A percentile compares a stretch with the other conserved stretches of the same genome.
These are phyloP conservation scores for Fusarium sp. DNA, from an alignment of 2,329 filamentous ascomycete genomes.

Conservation along the genomic window DNA sequence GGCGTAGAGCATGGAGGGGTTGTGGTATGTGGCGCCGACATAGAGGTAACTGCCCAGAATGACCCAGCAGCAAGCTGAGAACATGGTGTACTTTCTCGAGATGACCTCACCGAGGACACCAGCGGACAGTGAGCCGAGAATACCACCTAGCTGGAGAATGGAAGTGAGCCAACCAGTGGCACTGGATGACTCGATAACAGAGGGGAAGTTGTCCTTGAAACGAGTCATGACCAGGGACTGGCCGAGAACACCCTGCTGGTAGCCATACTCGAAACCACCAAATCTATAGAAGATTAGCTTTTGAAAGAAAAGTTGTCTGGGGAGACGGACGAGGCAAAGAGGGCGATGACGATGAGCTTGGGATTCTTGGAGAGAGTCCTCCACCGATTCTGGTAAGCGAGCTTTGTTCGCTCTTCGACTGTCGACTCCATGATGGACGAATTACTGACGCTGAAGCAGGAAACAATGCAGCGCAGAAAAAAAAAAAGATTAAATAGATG, in stretches of 20 bases:
- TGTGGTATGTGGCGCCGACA: slow-evolving; percentile 55
- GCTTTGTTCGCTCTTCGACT: slow-evolving; percentile 31
- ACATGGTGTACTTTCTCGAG: slow-evolving; percentile 65
- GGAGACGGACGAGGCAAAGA: slow-evolving; percentile 43
- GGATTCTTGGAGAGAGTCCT: slow-evolving; percentile 40
- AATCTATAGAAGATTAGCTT: slow-evolving; percentile 14
- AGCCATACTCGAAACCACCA: slow-evolving; percentile 43
- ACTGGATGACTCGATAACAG: slow-evolving; percentile 58
- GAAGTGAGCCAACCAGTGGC: slow-evolving; percentile 65
- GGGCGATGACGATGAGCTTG: slow-evolving; percentile 39
- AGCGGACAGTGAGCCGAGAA: slow-evolving; percentile 60
- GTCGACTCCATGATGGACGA: slow-evolving; percentile 28
- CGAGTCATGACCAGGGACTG: slow-evolving; percentile 66
- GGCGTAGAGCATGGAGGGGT: slow-evolving; percentile 58
- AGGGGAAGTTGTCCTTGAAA: slow-evolving; percentile 63
- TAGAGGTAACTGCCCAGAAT: slow-evolving; percentile 60
- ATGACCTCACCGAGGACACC: slow-evolving; percentile 63
- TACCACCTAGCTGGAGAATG: slow-evolving; percentile 62
- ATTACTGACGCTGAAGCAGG: background rate
- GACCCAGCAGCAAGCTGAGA: slow-evolving; percentile 61
- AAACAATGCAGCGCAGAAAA: background rate
- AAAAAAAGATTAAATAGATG: background rate
- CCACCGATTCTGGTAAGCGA: slow-evolving; percentile 42
- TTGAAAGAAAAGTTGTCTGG: accelerated
- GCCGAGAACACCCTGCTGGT: slow-evolving; percentile 65